These are phyloP conservation scores for Fraxinus platypoda DNA, from an alignment of 305 asterid genomes.

Conservation along the genomic window DNA sequence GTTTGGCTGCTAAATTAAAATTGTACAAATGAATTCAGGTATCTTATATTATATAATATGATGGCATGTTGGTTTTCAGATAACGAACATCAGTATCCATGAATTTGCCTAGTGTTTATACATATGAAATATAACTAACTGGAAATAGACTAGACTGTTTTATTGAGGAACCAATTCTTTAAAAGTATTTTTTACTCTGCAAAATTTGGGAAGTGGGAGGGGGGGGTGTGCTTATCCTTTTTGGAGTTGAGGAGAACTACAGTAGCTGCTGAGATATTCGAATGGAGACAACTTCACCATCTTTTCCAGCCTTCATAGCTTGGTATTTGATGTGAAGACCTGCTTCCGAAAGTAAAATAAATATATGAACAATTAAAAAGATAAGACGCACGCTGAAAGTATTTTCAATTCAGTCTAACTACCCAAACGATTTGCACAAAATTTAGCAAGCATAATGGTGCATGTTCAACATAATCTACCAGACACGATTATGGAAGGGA, in stretches of 20 bases:
- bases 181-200: neutral
- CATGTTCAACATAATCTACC: neutral
- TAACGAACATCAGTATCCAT: neutral
- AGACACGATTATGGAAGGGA: neutral
- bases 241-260: constrained; percentile 16
- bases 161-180: neutral
- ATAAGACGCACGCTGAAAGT: neutral
- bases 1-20: constrained; percentile 2
- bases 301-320: constrained; percentile 81
- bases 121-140: neutral
- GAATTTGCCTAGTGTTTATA: neutral
- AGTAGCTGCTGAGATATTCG: constrained; percentile 91
- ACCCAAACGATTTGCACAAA: constrained; percentile 5
- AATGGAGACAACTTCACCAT: constrained; percentile 75
- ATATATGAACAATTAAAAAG: neutral
- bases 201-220: neutral
- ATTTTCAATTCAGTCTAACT: neutral
- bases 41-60: neutral
- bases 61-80: neutral
- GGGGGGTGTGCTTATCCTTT: neutral
- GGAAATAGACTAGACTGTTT: neutral
- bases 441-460: neutral
- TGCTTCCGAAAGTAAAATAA: constrained; percentile 31
- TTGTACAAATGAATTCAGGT: neutral
- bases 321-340: constrained; percentile 81